Evolutionary conservation across 2,329 filamentous ascomycete species (phyloP).

Genomic region (Penicillium sp.): DNA sequence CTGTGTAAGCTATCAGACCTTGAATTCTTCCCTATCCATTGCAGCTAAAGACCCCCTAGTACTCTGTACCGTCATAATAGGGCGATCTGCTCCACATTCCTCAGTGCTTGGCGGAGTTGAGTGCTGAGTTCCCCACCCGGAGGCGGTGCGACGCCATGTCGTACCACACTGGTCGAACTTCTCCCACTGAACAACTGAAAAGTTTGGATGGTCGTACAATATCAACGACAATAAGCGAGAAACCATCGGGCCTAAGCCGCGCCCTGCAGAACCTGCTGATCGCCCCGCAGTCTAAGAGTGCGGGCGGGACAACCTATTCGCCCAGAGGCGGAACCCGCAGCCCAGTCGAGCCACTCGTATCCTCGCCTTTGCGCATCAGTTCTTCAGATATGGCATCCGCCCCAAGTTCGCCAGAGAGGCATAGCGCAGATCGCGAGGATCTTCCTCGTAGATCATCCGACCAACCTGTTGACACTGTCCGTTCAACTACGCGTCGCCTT

Average conservation of each 20-base stretch:
- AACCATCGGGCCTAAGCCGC: constrained; percentile 46
- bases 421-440: constrained; percentile 35
- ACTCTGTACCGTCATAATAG: constrained; percentile 14
- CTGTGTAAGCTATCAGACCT: neutral
- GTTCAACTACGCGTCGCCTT: constrained; percentile 5
- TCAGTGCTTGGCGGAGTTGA: constrained; percentile 8
- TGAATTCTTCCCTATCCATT: constrained; percentile 2
- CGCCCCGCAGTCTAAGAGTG: constrained; percentile 32
- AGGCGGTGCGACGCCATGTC: constrained; percentile 31
- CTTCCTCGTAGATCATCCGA: constrained; percentile 36
- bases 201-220: neutral
- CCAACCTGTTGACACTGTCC: constrained; percentile 26
- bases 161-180: constrained; percentile 25
- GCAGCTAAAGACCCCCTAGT: neutral
- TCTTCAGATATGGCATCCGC: constrained; percentile 34
- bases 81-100: constrained; percentile 27
- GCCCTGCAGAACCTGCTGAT: constrained; percentile 67
- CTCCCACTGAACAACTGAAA: constrained; percentile 55
- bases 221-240: neutral
- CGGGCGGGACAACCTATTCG: constrained; percentile 34
- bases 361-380: constrained; percentile 35
- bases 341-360: constrained; percentile 27
- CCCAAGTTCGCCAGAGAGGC: constrained; percentile 30
- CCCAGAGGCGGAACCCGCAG: constrained; percentile 23
- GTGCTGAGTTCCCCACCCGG: constrained; percentile 26